These are phyloP conservation scores for Apophysomyces trapeziformis DNA, from an alignment of 371 early-diverging fungal species.

Conservation along the genomic window DNA sequence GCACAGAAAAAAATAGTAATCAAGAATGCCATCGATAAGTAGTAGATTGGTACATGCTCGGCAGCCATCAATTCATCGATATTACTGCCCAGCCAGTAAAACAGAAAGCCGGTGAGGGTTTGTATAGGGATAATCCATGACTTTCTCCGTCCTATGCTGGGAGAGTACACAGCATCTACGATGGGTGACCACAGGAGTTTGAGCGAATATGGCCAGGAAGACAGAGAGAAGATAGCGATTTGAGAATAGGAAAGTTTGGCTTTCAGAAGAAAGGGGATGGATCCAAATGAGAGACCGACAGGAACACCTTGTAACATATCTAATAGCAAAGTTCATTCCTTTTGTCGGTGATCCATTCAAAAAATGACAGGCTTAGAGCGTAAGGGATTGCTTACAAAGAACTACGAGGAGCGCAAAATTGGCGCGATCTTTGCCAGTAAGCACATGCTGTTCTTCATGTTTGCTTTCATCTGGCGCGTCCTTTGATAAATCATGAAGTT, in stretches of 20 bases:
- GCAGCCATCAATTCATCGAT: slow-evolving; percentile 79
- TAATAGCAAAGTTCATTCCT: slow-evolving; percentile 21
- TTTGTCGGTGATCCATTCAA: neutral
- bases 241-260: slow-evolving; percentile 87
- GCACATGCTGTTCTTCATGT: slow-evolving; percentile 20
- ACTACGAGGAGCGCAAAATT: slow-evolving; percentile 71
- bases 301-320: slow-evolving; percentile 95
- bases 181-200: slow-evolving; percentile 97
- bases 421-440: slow-evolving; percentile 55
- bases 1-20: slow-evolving; percentile 91
- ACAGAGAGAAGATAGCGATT: slow-evolving; percentile 91
- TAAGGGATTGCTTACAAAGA: slow-evolving; percentile 58
- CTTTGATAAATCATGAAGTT: slow-evolving; percentile 29
- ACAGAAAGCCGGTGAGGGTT: slow-evolving; percentile 73
- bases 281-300: slow-evolving; percentile 89
- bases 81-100: slow-evolving; percentile 75
- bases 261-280: slow-evolving; percentile 93
- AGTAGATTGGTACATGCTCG: slow-evolving; percentile 65
- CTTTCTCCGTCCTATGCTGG: slow-evolving; percentile 88
- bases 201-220: slow-evolving; percentile 92
- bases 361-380: neutral
- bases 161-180: slow-evolving; percentile 87
- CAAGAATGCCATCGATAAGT: slow-evolving; percentile 73
- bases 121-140: slow-evolving; percentile 99
- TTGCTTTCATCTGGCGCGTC: slow-evolving; percentile 8